A percentile compares a stretch with the other conserved stretches of the same genome.
phyloP scores from a whole-genome alignment of 768 basidiomycete species.

The Xerocomellus amylosporus region DNA sequence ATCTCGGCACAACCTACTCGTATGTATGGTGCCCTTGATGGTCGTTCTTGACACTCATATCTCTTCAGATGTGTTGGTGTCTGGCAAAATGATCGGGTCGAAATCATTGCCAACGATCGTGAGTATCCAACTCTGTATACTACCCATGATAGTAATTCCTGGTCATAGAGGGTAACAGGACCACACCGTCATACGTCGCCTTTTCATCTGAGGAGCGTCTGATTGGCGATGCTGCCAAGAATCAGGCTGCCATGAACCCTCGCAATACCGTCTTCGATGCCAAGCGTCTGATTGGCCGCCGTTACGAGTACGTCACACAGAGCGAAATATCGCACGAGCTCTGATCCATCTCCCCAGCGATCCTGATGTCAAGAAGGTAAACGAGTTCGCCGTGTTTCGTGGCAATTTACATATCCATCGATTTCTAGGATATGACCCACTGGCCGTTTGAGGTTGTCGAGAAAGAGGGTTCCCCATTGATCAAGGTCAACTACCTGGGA shows the following conservation, averaged over 20 bases:
- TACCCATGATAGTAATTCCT: background rate
- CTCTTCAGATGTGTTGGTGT: slow-evolving; percentile 88
- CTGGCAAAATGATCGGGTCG: slow-evolving; percentile 99
- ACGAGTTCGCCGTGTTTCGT: background rate
- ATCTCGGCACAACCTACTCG: slow-evolving; percentile 98
- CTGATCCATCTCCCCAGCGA: slow-evolving; percentile 49
- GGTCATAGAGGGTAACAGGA: slow-evolving; percentile 88
- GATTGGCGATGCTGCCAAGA: slow-evolving; percentile 98
- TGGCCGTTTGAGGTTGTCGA: slow-evolving; percentile 98
- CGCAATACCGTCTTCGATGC: slow-evolving; percentile 99
- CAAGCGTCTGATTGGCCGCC: slow-evolving; percentile 97
- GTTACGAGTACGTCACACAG: slow-evolving; percentile 71
- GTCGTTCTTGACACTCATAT: slow-evolving; percentile 23
- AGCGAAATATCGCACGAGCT: background rate
- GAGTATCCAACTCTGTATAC: slow-evolving; percentile 32
- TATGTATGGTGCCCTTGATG: slow-evolving; percentile 37
- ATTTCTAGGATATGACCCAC: slow-evolving; percentile 80
- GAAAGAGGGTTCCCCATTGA: slow-evolving; percentile 94
- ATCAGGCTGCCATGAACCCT: slow-evolving; percentile 99
- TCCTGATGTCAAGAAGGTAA: slow-evolving; percentile 87
- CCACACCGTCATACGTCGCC: slow-evolving; percentile 98
- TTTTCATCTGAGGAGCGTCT: slow-evolving; percentile 95
- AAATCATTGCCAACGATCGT: slow-evolving; percentile 98
- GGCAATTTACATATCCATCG: background rate
- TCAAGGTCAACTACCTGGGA: slow-evolving; percentile 92